These are phyloP conservation scores for Colletotrichum tropicicola DNA, from an alignment of 2,329 filamentous ascomycete species.

Conservation along the genomic window DNA sequence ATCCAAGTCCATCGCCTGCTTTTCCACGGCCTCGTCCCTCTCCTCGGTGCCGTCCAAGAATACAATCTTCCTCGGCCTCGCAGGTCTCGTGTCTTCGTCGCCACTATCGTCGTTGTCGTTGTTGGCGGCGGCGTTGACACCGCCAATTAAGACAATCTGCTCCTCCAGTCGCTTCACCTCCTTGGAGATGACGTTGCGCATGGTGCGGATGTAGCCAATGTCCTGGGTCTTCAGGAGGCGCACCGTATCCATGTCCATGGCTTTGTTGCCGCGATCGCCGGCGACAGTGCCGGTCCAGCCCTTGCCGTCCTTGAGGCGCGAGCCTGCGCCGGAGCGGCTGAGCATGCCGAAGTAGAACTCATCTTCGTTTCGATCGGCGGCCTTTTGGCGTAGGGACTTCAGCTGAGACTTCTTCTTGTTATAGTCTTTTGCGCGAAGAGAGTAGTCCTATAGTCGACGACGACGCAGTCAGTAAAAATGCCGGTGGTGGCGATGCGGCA, in stretches of 20 bases:
- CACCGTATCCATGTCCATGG: conserved; percentile 64
- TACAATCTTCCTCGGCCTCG: conserved; percentile 57
- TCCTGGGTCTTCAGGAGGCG: conserved; percentile 76
- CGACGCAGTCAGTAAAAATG: not conserved
- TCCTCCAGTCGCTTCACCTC: conserved; percentile 66
- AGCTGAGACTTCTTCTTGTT: conserved; percentile 71
- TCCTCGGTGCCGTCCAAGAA: conserved; percentile 56
- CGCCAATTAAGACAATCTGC: conserved; percentile 56
- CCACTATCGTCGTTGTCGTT: conserved; percentile 45
- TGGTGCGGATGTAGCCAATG: conserved; percentile 69
- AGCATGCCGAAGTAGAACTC: conserved; percentile 80
- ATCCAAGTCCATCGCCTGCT: conserved; percentile 38
- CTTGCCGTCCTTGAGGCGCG: conserved; percentile 57
- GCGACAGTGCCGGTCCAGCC: conserved; percentile 64
- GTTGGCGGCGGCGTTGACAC: conserved; percentile 41
- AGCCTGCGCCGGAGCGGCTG: conserved; percentile 65
- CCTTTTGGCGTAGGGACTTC: conserved; percentile 68
- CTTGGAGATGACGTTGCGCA: conserved; percentile 67
- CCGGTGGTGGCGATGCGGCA: not conserved
- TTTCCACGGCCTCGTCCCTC: conserved; percentile 41
- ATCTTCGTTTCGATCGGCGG: conserved; percentile 74
- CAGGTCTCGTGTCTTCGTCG: conserved; percentile 40
- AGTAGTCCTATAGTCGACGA: conserved; percentile 62
- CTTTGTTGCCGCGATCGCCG: conserved; percentile 65
- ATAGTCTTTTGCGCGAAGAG: conserved; percentile 71